Evolutionary conservation across 2,329 filamentous ascomycete genomes (phyloP).

Genomic region (Fusarium pininemorale): DNA sequence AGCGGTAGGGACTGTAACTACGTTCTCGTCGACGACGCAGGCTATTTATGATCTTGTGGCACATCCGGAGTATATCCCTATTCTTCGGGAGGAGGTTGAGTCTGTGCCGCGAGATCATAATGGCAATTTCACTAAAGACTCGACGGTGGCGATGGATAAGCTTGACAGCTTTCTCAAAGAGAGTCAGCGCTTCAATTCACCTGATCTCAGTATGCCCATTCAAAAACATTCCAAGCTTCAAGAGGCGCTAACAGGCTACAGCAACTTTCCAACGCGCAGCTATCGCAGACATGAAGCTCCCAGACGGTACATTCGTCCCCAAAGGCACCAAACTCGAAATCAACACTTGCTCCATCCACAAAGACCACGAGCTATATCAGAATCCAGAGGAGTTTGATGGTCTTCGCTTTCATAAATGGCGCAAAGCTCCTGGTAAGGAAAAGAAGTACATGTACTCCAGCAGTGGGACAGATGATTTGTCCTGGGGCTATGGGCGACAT

Average conservation of each 20-base stretch:
- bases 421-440: conserved; percentile 4
- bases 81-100: conserved; percentile 19
- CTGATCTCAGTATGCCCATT: conserved; percentile 10
- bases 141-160: conserved; percentile 4
- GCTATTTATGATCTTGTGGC: conserved; percentile 35
- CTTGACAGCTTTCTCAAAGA: conserved; percentile 40
- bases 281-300: conserved; percentile 8
- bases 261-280: conserved; percentile 3
- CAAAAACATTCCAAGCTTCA: fast-evolving
- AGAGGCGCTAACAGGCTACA: fast-evolving
- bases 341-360: conserved; percentile 29
- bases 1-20: conserved; percentile 30
- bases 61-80: conserved; percentile 14
- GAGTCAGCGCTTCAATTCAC: conserved; percentile 33
- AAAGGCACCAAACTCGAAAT: conserved; percentile 32
- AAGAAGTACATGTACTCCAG: conserved; percentile 27
- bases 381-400: conserved; percentile 18
- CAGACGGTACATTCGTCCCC: conserved; percentile 24
- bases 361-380: conserved; percentile 7
- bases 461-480: conserved; percentile 9
- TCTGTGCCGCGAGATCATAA: background rate
- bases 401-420: conserved; percentile 27
- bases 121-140: background rate
- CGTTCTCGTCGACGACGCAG: conserved; percentile 27
- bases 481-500: conserved; percentile 24